Evolutionary conservation across 495 filamentous ascomycete species (phyloP).

Genomic region (Halenospora varia): DNA sequence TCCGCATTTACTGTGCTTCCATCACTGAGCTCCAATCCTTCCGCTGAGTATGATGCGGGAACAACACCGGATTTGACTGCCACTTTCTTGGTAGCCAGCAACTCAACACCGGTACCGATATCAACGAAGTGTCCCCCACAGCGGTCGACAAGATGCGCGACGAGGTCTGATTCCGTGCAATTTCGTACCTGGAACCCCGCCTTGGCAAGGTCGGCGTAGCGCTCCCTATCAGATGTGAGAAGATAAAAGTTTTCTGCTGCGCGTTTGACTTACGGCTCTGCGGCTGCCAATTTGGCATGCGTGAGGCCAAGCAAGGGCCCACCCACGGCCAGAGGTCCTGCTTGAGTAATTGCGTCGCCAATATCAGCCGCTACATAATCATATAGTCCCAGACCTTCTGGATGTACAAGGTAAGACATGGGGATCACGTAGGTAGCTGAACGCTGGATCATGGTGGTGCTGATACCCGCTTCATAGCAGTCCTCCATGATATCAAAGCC

Average conservation of each 20-base stretch:
- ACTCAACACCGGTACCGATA: conserved; percentile 56
- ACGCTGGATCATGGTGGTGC: conserved; percentile 30
- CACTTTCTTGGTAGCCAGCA: conserved; percentile 73
- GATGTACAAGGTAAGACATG: conserved; percentile 16
- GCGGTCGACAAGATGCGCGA: conserved; percentile 66
- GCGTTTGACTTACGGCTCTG: conserved; percentile 22
- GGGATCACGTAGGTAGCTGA: conserved; percentile 35
- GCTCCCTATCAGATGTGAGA: conserved; percentile 17
- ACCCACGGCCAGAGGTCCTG: conserved; percentile 19
- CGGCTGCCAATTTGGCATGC: conserved; percentile 12
- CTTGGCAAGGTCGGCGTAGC: conserved; percentile 24
- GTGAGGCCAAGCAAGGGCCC: conserved; percentile 9
- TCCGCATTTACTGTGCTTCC: conserved; percentile 66
- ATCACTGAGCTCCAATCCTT: conserved; percentile 59
- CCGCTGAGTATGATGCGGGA: conserved; percentile 52
- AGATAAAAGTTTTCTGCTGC: background rate
- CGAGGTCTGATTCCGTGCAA: conserved; percentile 46
- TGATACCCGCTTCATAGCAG: conserved; percentile 22
- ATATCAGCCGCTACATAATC: conserved; percentile 15
- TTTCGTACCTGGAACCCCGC: conserved; percentile 28
- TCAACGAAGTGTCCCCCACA: conserved; percentile 79
- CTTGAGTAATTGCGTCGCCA: conserved; percentile 22
- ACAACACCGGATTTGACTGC: conserved; percentile 67
- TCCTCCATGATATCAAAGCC: conserved; percentile 34
- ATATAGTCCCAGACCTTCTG: conserved; percentile 21